Evolutionary conservation across 1,284 basidiomycete genomes (phyloP).

Genomic region (Ustilago crameri): DNA sequence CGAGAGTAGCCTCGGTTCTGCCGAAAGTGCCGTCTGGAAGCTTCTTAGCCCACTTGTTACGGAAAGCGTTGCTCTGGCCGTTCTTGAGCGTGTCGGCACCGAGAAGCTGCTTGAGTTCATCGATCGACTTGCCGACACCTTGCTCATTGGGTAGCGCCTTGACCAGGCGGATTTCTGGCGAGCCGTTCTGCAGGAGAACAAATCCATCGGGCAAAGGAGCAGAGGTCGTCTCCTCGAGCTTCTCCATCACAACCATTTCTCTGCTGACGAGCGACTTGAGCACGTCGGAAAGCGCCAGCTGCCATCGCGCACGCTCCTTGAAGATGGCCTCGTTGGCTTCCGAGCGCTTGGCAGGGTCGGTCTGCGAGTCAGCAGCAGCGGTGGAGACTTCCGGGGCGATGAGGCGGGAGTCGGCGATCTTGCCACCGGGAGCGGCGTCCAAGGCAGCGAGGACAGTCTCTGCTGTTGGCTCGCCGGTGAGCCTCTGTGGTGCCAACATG

Average conservation of each 20-base stretch:
- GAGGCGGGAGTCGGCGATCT: slow-evolving; percentile 55
- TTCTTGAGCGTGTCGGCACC: slow-evolving; percentile 66
- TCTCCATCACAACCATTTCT: slow-evolving; percentile 59
- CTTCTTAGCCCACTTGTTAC: slow-evolving; percentile 95
- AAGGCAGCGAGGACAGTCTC: slow-evolving; percentile 55
- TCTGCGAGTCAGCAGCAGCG: slow-evolving; percentile 29
- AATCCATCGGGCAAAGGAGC: slow-evolving; percentile 47
- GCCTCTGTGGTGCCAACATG: slow-evolving; percentile 36
- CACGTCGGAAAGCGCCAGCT: slow-evolving; percentile 61
- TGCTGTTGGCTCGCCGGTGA: slow-evolving; percentile 48
- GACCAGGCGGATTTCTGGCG: slow-evolving; percentile 64
- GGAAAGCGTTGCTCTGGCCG: slow-evolving; percentile 95
- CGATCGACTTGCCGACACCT: slow-evolving; percentile 53
- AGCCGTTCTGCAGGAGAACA: slow-evolving; percentile 51
- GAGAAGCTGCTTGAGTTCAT: slow-evolving; percentile 58
- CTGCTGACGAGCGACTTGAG: slow-evolving; percentile 62
- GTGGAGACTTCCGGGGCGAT: slow-evolving; percentile 45
- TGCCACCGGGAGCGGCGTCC: slow-evolving; percentile 49
- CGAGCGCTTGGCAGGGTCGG: slow-evolving; percentile 50
- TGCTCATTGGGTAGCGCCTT: slow-evolving; percentile 55
- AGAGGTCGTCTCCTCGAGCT: slow-evolving; percentile 55
- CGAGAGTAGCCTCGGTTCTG: slow-evolving; percentile 72
- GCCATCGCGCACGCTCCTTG: slow-evolving; percentile 64
- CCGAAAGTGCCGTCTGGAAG: slow-evolving; percentile 86
- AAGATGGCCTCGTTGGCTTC: slow-evolving; percentile 55